Evolutionary conservation across 257 asterid species (phyloP).

Genomic region (Petrea volubilis): DNA sequence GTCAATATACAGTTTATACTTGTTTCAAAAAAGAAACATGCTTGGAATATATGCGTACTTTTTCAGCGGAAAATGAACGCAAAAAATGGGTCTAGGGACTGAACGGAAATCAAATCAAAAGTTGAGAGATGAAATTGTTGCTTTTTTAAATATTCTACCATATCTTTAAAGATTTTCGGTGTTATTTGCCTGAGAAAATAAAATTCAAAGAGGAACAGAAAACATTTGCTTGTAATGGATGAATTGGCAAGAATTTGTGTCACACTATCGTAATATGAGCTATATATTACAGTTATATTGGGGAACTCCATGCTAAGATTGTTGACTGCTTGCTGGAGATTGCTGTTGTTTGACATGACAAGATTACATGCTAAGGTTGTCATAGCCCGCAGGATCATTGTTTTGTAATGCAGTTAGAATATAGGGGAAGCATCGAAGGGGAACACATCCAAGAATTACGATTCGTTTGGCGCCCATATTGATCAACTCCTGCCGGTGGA

Average conservation of each 20-base stretch:
- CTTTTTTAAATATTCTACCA: too few relatives aligned
- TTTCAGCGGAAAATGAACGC: neutral
- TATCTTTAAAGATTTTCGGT: too few relatives aligned
- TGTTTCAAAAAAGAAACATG: too few relatives aligned
- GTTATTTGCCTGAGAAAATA: too few relatives aligned
- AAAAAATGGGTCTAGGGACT: too few relatives aligned
- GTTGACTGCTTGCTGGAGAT: neutral
- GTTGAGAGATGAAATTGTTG: too few relatives aligned
- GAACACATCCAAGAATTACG: slow-evolving; percentile 11
- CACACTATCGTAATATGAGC: neutral
- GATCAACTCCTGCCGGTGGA: slow-evolving; percentile 8
- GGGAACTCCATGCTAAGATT: neutral
- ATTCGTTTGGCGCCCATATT: slow-evolving; percentile 26
- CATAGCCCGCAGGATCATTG: slow-evolving; percentile 17
- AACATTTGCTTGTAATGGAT: neutral
- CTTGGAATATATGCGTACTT: too few relatives aligned
- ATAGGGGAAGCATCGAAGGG: slow-evolving; percentile 22
- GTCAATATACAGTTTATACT: too few relatives aligned
- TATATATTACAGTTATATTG: neutral
- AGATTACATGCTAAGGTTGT: neutral
- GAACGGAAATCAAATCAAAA: too few relatives aligned
- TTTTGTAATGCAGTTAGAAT: slow-evolving; percentile 7
- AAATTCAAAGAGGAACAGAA: neutral
- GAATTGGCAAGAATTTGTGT: neutral
- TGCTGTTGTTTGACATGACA: neutral